Conservation (phyloP, 1,284 basidiomycete genomes). For the Kalmanozyma brasiliensis region DNA sequence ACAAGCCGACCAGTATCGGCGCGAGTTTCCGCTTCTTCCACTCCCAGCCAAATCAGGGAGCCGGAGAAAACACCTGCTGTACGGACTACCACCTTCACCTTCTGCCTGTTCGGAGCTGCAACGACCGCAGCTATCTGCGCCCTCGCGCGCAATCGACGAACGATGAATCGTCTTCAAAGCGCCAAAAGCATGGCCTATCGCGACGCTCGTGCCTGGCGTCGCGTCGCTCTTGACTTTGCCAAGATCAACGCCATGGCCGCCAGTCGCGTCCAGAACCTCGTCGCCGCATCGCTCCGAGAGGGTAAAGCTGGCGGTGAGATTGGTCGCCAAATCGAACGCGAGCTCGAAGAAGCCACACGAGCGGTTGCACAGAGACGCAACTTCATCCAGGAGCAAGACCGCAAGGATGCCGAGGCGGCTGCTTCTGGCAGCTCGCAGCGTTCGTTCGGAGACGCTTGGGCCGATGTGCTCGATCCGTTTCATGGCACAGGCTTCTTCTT, state of each 20-base stretch:
- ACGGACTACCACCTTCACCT: slow-evolving; percentile 42
- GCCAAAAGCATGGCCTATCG: slow-evolving; percentile 37
- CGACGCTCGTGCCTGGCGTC: slow-evolving; percentile 44
- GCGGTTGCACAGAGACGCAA: slow-evolving; percentile 32
- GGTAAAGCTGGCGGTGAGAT: slow-evolving; percentile 29
- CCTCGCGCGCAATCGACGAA: slow-evolving; percentile 22
- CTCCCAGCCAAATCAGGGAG: neutral
- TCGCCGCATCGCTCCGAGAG: slow-evolving; percentile 22
- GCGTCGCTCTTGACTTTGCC: slow-evolving; percentile 45
- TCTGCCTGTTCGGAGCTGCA: slow-evolving; percentile 40
- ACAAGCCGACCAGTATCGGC: neutral
- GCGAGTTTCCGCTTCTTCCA: neutral
- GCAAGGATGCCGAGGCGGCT: slow-evolving; percentile 15
- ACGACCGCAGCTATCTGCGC: slow-evolving; percentile 24
- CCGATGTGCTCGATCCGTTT: slow-evolving; percentile 14
- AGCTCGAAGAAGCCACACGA: slow-evolving; percentile 36
- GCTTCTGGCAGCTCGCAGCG: slow-evolving; percentile 4
- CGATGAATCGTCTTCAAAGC: slow-evolving; percentile 42
- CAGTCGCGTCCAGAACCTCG: slow-evolving; percentile 30
- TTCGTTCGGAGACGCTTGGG: slow-evolving; percentile 15
- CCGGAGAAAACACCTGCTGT: neutral
- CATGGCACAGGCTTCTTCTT: slow-evolving; percentile 24
- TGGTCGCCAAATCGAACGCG: slow-evolving; percentile 33
- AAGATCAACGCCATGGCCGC: slow-evolving; percentile 41
- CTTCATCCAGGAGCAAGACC: slow-evolving; percentile 30